phyloP scores from a whole-genome alignment of 495 filamentous ascomycete species.

The Podospora fimiseda region DNA sequence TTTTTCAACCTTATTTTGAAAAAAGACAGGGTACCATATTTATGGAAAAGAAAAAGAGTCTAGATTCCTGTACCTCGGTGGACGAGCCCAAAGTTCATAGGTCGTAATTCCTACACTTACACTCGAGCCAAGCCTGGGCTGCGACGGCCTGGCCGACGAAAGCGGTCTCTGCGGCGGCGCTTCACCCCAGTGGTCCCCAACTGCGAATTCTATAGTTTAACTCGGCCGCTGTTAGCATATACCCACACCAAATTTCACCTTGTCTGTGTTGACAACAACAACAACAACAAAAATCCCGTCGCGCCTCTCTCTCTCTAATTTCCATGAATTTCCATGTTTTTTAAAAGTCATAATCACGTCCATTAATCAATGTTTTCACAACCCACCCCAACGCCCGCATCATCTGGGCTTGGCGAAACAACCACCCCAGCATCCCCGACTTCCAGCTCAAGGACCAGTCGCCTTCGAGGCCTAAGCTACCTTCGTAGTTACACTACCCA shows the following conservation, averaged over 20 bases:
- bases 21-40: neutral
- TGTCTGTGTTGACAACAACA: neutral
- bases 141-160: slow-evolving; percentile 3
- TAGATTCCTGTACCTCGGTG: no score
- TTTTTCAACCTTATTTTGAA: neutral
- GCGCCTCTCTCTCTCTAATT: neutral
- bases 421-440: slow-evolving; percentile 41
- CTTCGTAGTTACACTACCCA: slow-evolving; percentile 66
- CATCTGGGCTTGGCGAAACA: slow-evolving; percentile 29
- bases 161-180: neutral
- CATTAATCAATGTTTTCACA: slow-evolving; percentile 49
- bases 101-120: no score
- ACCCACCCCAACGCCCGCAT: slow-evolving; percentile 40
- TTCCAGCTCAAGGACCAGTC: slow-evolving; percentile 49
- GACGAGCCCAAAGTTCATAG: no score
- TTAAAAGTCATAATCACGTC: no score
- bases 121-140: neutral
- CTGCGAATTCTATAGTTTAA: neutral
- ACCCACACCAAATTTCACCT: slow-evolving; percentile 6
- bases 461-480: slow-evolving; percentile 67
- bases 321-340: slow-evolving; percentile 1
- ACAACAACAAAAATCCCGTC: neutral
- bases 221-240: slow-evolving; percentile 4
- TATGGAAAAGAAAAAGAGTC: neutral
- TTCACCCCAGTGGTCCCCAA: neutral